These are phyloP conservation scores for Pichia kluyveri DNA, from an alignment of 805 yeast species.

Conservation along the genomic window DNA sequence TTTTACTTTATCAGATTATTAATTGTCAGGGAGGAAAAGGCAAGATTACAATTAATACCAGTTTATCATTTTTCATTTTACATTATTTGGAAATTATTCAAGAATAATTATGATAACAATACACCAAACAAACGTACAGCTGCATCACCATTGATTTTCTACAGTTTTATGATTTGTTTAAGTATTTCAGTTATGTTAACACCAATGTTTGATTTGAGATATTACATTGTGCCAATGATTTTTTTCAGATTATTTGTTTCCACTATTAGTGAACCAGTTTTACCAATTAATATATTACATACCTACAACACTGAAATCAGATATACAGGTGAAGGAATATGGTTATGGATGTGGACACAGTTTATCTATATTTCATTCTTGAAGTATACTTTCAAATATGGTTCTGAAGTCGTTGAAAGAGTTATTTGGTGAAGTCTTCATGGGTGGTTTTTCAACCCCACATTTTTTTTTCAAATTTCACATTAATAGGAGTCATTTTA, in stretches of 20 bases:
- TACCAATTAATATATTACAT: conserved; percentile 11
- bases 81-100: conserved; percentile 16
- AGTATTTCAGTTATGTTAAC: conserved; percentile 69
- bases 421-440: conserved; percentile 65
- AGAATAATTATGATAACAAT: conserved; percentile 4
- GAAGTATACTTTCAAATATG: conserved; percentile 46
- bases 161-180: conserved; percentile 44
- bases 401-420: conserved; percentile 57
- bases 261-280: conserved; percentile 28
- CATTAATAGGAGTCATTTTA: no score
- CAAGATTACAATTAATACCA: conserved; percentile 48
- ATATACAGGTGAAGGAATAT: conserved; percentile 45
- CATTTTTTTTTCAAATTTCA: no score
- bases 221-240: conserved; percentile 73
- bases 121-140: conserved; percentile 8
- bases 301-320: conserved; percentile 25
- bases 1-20: conserved; percentile 75
- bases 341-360: conserved; percentile 52
- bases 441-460: no score
- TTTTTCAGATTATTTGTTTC: conserved; percentile 58
- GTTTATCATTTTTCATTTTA: conserved; percentile 53
- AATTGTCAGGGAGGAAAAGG: conserved; percentile 39
- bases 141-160: conserved; percentile 30
- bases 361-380: conserved; percentile 49
- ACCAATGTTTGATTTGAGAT: conserved; percentile 90